These are phyloP conservation scores for Circinella minor DNA, from an alignment of 371 early-diverging fungal genomes.

Conservation along the genomic window DNA sequence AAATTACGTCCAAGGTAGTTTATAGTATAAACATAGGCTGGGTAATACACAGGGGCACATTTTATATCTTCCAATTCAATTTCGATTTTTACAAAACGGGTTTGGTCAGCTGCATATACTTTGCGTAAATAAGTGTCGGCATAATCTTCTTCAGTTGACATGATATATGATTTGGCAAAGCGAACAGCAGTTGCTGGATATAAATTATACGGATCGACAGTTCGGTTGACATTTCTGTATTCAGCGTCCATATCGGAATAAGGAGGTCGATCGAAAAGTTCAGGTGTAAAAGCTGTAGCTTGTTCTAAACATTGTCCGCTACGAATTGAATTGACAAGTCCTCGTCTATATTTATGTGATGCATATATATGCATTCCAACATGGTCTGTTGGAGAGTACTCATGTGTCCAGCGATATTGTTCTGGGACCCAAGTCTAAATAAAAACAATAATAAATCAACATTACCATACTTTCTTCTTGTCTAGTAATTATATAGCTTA, in stretches of 20 bases:
- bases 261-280: conserved; percentile 43
- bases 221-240: conserved; percentile 27
- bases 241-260: conserved; percentile 12
- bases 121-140: conserved; percentile 56
- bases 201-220: conserved; percentile 58
- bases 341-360: conserved; percentile 62
- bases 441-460: too few species aligned
- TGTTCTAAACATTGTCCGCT: conserved; percentile 52
- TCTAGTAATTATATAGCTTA: neutral
- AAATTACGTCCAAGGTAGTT: conserved; percentile 55
- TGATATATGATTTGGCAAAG: conserved; percentile 52
- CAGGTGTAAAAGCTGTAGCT: conserved; percentile 43
- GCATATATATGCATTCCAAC: conserved; percentile 62
- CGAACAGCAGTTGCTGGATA: conserved; percentile 60
- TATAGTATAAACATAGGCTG: conserved; percentile 58
- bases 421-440: conserved; percentile 43
- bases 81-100: conserved; percentile 55
- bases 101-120: conserved; percentile 54
- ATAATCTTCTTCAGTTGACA: conserved; percentile 45
- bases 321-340: conserved; percentile 57
- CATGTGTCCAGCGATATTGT: conserved; percentile 42
- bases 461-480: too few species aligned
- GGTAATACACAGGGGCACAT: conserved; percentile 63
- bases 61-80: conserved; percentile 45
- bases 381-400: conserved; percentile 50